Base-by-base conservation (phyloP, 768 basidiomycete species). In the Mrakia frigida region DNA sequence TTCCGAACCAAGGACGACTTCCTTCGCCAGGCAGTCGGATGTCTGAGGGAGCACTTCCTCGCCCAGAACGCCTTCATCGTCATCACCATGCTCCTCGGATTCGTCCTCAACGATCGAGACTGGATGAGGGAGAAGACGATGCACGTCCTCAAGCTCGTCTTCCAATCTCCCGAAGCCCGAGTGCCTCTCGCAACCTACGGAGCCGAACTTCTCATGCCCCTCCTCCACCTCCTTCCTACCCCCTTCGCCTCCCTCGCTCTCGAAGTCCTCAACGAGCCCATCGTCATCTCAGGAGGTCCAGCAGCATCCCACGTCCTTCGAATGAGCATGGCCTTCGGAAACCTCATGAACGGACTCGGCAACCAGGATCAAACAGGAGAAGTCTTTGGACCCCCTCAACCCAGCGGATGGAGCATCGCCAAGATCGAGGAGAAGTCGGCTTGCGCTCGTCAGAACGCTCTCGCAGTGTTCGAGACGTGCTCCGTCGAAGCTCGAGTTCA, bases 1-100 rank as follows among this genome's bases (percentile, higher is more conserved):
- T 97, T 98, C 86, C 87, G 94, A 68, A 93, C 93, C 2, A 90
- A 90, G 80, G 94, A 98, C 72, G 94, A 97, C 83, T 96, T 96
- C 84, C 87, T 96, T 76, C 89, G 93, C 6, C 93, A 97, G 81
- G 93, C 92, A 0, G 90, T 93, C 31, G 86, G 89, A 2, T 90
- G 91, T 79, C 86, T 98, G 52, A 89, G 93, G 31, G 94, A 97
- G 81, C 90, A 92, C 82, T 94, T 69, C 56, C 65, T 93, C 81
- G 88, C 89, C 0, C 85, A 85, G 5, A 85, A 89, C 79, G 92
- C 92, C 88, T 87, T 90, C 2, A 90, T 93, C 39, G 88, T 94
- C 28, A 89, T 93, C 68, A 92, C 92, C 0, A 86, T 94, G 23
- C 87, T 97, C n/a, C 86, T 96, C 16, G 91, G 93, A 16, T 86